These are phyloP conservation scores for Cymbopogon citratus DNA, from an alignment of 176 grass and related monocot species.

Conservation along the genomic window DNA sequence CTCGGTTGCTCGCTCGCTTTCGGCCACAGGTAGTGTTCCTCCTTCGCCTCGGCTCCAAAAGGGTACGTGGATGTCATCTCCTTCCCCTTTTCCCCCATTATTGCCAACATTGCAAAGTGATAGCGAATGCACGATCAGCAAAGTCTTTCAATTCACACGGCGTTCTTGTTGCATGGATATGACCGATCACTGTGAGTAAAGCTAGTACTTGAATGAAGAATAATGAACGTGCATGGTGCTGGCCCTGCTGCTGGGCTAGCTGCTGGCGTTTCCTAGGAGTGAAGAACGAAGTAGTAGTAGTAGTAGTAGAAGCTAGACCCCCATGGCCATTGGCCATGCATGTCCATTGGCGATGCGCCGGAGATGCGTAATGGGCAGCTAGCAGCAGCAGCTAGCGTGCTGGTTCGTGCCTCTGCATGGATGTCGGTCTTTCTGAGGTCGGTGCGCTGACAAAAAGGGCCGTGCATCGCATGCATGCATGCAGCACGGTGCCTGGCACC, in stretches of 20 bases:
- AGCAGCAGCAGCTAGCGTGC: too few species aligned
- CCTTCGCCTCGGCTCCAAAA: background rate
- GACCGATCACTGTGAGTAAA: background rate
- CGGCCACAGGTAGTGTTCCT: background rate
- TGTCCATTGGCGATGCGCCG: background rate
- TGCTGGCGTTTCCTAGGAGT: background rate
- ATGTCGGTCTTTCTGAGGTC: conserved; percentile 43
- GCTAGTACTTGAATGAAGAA: background rate
- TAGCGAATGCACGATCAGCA: background rate
- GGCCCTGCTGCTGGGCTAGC: background rate
- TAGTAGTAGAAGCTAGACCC: too few species aligned
- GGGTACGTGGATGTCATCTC: background rate
- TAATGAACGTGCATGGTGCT: background rate
- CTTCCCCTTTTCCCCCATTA: background rate
- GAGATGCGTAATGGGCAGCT: conserved; percentile 1
- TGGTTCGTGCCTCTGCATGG: conserved; percentile 35
- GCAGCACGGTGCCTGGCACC: conserved; percentile 1
- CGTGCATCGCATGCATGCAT: conserved; percentile 26
- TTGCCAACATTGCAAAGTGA: background rate
- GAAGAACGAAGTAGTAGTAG: background rate
- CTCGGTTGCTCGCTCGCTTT: background rate
- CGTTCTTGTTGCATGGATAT: background rate
- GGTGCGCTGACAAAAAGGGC: conserved; percentile 37
- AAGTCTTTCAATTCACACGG: background rate
- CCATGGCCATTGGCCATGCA: background rate